Conservation (phyloP, 345 rosid species). For the Sonneratia caseolaris region DNA sequence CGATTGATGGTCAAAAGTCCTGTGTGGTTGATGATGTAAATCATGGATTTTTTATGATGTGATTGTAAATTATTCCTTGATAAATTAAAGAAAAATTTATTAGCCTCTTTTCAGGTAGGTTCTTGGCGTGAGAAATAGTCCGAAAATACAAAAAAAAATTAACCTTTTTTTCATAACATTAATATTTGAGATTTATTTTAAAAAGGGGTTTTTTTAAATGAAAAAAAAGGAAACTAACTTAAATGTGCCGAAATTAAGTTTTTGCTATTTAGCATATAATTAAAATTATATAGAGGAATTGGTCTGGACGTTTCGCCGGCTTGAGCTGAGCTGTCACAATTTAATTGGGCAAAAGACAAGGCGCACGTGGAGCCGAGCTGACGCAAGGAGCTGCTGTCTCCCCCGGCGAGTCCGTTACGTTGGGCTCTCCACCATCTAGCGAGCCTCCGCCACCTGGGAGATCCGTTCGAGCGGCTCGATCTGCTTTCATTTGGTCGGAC, state of each 20-base stretch:
- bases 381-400: not conserved
- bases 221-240: too few relatives aligned
- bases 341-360: not conserved
- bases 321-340: not conserved
- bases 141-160: too few relatives aligned
- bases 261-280: too few relatives aligned
- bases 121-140: too few relatives aligned
- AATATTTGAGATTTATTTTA: too few relatives aligned
- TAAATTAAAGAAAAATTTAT: too few relatives aligned
- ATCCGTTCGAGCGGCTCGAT: not conserved
- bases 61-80: not conserved
- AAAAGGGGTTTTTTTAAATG: too few relatives aligned
- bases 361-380: not conserved
- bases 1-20: not conserved
- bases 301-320: not conserved
- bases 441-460: not conserved
- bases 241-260: too few relatives aligned
- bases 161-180: too few relatives aligned
- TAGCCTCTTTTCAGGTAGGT: too few relatives aligned
- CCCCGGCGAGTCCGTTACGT: not conserved
- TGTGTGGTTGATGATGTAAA: not conserved
- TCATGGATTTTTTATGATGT: not conserved
- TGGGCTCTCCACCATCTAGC: not conserved
- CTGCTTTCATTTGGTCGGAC: too few relatives aligned
- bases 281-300: too few relatives aligned